Evolutionary conservation across 192 early-diverging fungal species (phyloP).

Genomic region (Linnemannia zychae): DNA sequence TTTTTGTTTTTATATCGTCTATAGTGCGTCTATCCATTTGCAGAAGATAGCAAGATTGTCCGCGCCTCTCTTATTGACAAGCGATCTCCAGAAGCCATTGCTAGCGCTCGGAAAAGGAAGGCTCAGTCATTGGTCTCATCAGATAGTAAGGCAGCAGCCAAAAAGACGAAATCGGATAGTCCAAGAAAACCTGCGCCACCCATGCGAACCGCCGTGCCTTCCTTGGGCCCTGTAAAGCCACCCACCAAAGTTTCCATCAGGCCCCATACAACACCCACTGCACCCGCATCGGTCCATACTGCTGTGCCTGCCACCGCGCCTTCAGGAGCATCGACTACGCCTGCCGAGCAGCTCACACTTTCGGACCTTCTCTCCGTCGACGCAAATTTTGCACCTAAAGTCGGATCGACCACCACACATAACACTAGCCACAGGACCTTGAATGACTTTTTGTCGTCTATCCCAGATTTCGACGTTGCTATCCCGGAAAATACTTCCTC

Average conservation of each 20-base stretch:
- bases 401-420: neutral
- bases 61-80: slow-evolving; percentile 6
- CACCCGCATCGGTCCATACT: neutral
- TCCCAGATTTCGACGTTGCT: neutral
- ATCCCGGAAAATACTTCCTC: neutral
- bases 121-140: neutral
- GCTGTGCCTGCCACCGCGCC: neutral
- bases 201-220: neutral
- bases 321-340: neutral
- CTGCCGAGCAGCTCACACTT: neutral
- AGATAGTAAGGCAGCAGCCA: neutral
- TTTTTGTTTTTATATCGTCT: neutral
- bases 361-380: neutral
- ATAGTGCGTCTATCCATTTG: slow-evolving; percentile 50
- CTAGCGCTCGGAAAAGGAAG: slow-evolving; percentile 13
- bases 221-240: neutral
- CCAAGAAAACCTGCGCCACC: neutral
- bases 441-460: neutral
- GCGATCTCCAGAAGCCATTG: neutral
- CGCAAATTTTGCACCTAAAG: neutral
- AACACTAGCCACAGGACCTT: neutral
- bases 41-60: slow-evolving; percentile 3
- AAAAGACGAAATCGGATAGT: slow-evolving; percentile 1
- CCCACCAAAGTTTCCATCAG: neutral
- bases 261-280: neutral